Base-by-base conservation (phyloP, 805 yeast species). In the Metschnikowia kunwiensis region DNA sequence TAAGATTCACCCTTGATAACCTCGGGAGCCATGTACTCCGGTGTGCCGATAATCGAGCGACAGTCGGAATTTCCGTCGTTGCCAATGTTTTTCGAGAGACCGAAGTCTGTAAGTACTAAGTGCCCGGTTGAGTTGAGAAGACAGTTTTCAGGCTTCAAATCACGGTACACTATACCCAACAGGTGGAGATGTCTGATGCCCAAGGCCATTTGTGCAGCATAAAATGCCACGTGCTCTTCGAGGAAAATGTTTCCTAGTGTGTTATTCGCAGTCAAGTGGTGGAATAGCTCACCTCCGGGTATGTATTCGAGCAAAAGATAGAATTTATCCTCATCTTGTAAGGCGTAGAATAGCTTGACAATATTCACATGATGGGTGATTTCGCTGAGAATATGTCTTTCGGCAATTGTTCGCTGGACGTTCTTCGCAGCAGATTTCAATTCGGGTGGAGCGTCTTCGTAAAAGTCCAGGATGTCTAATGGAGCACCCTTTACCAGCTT, bases 121-220 rank as follows among this genome's bases (percentile, higher is more conserved):
- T 87, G 93, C 0, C 96, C 96, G n/a, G 68, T 58, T 2, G 77
- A 65, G 51, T 86, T 86, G 24, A 87, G 65, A 50, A 88, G 65
- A 52, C 95, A 88, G 53, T 87, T 87, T 58, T 87, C 96, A 5
- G 96, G 96, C 58, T 87, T 87, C 46, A 87, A 65, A 55, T 87
- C 96, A 27, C 96, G 74, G 51, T 87, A 88, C 4, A 87, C 89
- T 14, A 87, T 81, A 10, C 96, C 96, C 13, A 82, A 72, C 28
- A 70, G 69, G 55, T 87, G 96, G 17, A 87, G 65, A 58, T 88
- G 95, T 32, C 71, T 64, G 26, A 87, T 60, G 0, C 95, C 95
- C 30, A 83, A 70, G 5, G 86, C 78, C 63, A 86, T 80, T 51
- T 87, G 93, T 0, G 93, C 95, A 3, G 80, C 71, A 47, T 86